Base-by-base conservation (phyloP, 345 rosid species). In the Streptanthus diversifolius region DNA sequence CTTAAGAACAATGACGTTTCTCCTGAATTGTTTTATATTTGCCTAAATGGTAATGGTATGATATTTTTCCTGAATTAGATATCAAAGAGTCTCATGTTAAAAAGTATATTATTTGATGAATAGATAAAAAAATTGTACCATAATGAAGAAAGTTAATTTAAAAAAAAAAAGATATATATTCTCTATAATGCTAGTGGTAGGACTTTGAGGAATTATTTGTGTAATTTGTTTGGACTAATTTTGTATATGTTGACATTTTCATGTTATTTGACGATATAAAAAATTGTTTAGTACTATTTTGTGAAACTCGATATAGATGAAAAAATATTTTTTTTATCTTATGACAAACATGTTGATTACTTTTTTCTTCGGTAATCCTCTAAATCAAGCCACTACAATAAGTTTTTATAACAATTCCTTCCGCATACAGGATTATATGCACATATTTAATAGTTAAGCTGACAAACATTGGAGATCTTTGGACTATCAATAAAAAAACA, bases 1-100 rank as follows among this genome's bases (percentile, higher is more conserved):
- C 73, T 68, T 15, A 85, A 75, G 78, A 76, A 82, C 59, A 55
- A 44, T 73, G 45, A 63, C 51, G 49, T 33, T 43, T 72, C 45
- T 18, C 33, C 10, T 13, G 61, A 39, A 19, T 39, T 49, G 75
- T 40, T 54, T 25, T 27, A 52, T 68, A 53, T 37, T 7, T 55
- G 52, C 19, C n/a, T 19, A 30, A 33, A 10, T 35, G 48, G 58
- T 17, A 37, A 61, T 51, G 69, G 40, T 71, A 69, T 48, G 17
- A 35, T 59, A 35, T 70, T 29, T 70, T 36, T 70, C 39, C 24
- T 70, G 56, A 41, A 9, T 35, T 49, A 71, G 60, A 37, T 37
- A 11, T 11, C 41, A 14, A 60, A 48, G 49, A 14, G 19, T 33
- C 18, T 22, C 18, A 45, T 5, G 75, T 37, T 60, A 6, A 29